These are phyloP conservation scores for Neurospora sublineolata DNA, from an alignment of 495 filamentous ascomycete genomes.

Conservation along the genomic window DNA sequence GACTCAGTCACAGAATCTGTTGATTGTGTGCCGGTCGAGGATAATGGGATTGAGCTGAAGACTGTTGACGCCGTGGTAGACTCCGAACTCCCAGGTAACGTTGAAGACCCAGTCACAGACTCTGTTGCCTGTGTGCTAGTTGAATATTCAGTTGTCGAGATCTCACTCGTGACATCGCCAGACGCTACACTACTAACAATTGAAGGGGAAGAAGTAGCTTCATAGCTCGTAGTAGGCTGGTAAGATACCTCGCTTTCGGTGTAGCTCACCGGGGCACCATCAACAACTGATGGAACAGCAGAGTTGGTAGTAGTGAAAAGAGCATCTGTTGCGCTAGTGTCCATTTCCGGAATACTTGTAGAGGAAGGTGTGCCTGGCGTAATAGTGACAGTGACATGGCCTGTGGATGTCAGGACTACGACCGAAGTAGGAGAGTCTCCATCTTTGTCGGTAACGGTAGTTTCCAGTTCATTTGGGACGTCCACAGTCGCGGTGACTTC, in stretches of 20 bases:
- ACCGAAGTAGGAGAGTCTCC: not conserved
- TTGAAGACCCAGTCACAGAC: not conserved
- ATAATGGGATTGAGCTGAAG: not conserved
- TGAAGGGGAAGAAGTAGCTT: not conserved
- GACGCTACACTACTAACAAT: not conserved
- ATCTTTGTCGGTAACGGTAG: not conserved
- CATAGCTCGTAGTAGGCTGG: not conserved
- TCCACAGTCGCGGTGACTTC: not conserved
- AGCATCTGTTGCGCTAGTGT: not conserved
- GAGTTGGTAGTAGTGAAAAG: not conserved
- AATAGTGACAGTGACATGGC: not conserved
- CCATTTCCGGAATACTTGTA: not conserved
- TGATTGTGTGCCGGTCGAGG: not conserved
- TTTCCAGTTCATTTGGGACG: not conserved
- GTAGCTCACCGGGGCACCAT: not conserved
- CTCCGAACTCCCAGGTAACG: not conserved
- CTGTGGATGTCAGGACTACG: not conserved
- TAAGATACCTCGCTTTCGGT: not conserved
- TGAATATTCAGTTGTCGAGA: not conserved
- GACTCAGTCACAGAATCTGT: not conserved
- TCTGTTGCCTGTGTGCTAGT: not conserved
- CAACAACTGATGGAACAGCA: not conserved
- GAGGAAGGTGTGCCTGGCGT: not conserved
- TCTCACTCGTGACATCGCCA: not conserved
- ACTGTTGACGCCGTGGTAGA: not conserved